Evolutionary conservation across 441 rosid species (phyloP).

Genomic region (Brassica hybrid): DNA sequence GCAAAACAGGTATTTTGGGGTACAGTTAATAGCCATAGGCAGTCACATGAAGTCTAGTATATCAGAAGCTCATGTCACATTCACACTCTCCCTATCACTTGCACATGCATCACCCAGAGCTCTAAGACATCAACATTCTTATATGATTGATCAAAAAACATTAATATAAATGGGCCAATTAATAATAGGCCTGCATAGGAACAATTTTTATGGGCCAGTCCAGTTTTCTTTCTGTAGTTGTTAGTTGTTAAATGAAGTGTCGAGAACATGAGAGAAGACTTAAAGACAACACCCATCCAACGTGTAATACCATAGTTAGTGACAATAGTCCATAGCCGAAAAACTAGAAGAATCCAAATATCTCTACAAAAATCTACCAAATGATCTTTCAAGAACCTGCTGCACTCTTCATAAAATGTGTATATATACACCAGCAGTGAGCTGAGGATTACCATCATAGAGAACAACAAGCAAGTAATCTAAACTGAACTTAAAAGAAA

Average conservation of each 20-base stretch:
- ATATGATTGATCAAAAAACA: not conserved
- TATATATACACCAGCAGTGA: constrained; percentile 5
- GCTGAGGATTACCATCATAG: not conserved
- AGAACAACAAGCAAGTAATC: constrained; percentile 11
- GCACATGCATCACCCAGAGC: constrained; percentile 25
- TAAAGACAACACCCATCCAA: constrained; percentile 9
- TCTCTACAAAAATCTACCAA: constrained; percentile 22
- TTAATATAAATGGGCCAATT: constrained; percentile 21
- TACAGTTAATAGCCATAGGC: constrained; percentile 31
- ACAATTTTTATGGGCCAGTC: constrained; percentile 27
- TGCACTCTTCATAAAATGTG: not conserved
- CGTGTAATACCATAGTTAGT: constrained; percentile 32
- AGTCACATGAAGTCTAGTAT: constrained; percentile 9
- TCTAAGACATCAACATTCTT: constrained; percentile 14
- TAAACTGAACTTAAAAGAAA: not conserved
- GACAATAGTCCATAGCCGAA: not conserved
- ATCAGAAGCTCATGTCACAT: constrained; percentile 16
- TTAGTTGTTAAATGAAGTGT: constrained; percentile 25
- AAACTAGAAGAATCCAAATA: constrained; percentile 51
- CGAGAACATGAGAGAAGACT: constrained; percentile 44
- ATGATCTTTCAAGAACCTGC: constrained; percentile 46
- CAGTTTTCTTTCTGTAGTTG: not conserved
- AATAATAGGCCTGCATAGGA: constrained; percentile 17
- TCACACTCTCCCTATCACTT: constrained; percentile 33
- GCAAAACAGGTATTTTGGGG: constrained; percentile 7